Evolutionary conservation across 2,329 filamentous ascomycete species (phyloP).

Genomic region (Scedosporium minutisporum): DNA sequence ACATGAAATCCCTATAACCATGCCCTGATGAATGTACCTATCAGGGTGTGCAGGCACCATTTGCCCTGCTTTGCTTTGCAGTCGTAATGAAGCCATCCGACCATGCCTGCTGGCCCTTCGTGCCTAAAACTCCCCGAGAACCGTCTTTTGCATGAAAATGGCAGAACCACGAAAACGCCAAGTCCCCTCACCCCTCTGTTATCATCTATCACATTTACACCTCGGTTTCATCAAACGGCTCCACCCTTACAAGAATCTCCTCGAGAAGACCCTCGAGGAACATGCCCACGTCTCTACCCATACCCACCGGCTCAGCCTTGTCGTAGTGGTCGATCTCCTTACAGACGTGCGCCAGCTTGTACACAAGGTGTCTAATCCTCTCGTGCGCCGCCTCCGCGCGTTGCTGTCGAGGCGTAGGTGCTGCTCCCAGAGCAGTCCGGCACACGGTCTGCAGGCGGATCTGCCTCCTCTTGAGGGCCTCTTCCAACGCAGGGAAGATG

Average conservation of each 20-base stretch:
- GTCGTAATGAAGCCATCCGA: too few species aligned
- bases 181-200: too few species aligned
- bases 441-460: slow-evolving; percentile 47
- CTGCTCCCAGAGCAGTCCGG: slow-evolving; percentile 22
- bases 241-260: slow-evolving; percentile 84
- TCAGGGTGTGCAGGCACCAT: too few species aligned
- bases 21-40: too few species aligned
- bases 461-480: slow-evolving; percentile 74
- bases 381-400: slow-evolving; percentile 68
- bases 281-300: slow-evolving; percentile 82
- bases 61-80: too few species aligned
- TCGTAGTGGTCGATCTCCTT: slow-evolving; percentile 87
- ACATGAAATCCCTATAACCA: too few species aligned
- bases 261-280: slow-evolving; percentile 85
- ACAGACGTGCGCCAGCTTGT: slow-evolving; percentile 74
- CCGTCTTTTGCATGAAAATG: too few species aligned
- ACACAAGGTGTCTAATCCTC: slow-evolving; percentile 68
- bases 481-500: slow-evolving; percentile 84
- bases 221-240: slow-evolving; percentile 72
- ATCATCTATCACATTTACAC: background rate
- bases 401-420: slow-evolving; percentile 53
- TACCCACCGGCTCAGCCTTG: slow-evolving; percentile 76
- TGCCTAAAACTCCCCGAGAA: background rate
- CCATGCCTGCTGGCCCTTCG: too few species aligned
- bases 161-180: too few species aligned